Evolutionary conservation across 257 asterid genomes (phyloP).

Genomic region (Fraxinus anomala): DNA sequence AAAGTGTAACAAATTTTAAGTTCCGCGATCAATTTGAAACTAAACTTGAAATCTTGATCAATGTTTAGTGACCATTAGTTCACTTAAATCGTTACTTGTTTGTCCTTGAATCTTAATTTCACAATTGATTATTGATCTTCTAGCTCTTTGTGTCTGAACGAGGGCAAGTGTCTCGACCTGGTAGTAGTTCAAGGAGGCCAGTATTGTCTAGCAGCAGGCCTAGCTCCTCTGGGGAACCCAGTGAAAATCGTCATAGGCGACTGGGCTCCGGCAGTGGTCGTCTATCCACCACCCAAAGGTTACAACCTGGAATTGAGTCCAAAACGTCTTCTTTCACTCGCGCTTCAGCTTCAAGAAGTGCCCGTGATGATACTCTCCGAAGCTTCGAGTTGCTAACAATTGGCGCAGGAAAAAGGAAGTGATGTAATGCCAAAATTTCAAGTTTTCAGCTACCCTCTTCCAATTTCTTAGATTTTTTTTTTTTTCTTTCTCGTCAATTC

Average conservation of each 20-base stretch:
- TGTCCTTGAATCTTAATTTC: background rate
- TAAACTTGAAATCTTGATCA: background rate
- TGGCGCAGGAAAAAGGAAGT: conserved; percentile 75
- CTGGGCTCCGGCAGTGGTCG: conserved; percentile 67
- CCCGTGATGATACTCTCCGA: conserved; percentile 69
- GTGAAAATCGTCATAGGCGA: conserved; percentile 56
- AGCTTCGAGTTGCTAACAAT: conserved; percentile 78
- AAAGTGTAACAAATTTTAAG: background rate
- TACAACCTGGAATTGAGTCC: conserved; percentile 77
- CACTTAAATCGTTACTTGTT: background rate
- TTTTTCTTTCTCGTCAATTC: background rate
- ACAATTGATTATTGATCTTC: conserved; percentile 16
- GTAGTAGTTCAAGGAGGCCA: conserved; percentile 67
- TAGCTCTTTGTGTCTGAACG: conserved; percentile 71
- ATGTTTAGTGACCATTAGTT: background rate
- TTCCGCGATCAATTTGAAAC: background rate
- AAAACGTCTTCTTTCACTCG: conserved; percentile 75
- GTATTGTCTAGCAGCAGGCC: conserved; percentile 71
- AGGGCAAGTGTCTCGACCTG: conserved; percentile 59
- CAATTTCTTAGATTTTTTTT: background rate
- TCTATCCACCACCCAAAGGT: conserved; percentile 58
- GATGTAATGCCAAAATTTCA: background rate
- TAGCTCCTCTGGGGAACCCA: conserved; percentile 74
- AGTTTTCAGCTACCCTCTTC: background rate
- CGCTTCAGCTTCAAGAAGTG: conserved; percentile 52